Evolutionary conservation across 306 rosid genomes (phyloP).

Genomic region (Leucaena leucocephala): DNA sequence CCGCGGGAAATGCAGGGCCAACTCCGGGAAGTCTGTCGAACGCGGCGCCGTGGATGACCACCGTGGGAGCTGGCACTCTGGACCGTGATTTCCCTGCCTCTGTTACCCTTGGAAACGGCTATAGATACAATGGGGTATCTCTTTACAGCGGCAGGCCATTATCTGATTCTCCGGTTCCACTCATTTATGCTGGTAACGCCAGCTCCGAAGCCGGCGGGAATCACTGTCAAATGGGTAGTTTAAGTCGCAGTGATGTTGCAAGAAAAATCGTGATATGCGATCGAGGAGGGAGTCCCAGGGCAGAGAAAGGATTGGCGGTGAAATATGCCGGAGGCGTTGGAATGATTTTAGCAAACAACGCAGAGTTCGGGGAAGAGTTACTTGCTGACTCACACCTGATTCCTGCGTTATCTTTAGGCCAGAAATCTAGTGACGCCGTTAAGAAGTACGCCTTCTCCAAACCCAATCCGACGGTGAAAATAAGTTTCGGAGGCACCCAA

Average conservation of each 20-base stretch:
- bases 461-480: slow-evolving; percentile 61
- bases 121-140: slow-evolving; percentile 61
- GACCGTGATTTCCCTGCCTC: slow-evolving; percentile 82
- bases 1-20: slow-evolving; percentile 92
- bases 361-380: slow-evolving; percentile 74
- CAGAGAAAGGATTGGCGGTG: slow-evolving; percentile 70
- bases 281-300: slow-evolving; percentile 77
- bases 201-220: slow-evolving; percentile 53
- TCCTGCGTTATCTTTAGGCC: slow-evolving; percentile 73
- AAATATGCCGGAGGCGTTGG: slow-evolving; percentile 79
- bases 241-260: slow-evolving; percentile 52
- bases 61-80: slow-evolving; percentile 89
- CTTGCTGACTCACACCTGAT: slow-evolving; percentile 77
- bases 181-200: slow-evolving; percentile 58
- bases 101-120: slow-evolving; percentile 63
- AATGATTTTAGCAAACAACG: slow-evolving; percentile 76
- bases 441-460: slow-evolving; percentile 53
- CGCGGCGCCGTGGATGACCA: slow-evolving; percentile 86
- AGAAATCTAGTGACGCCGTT: slow-evolving; percentile 53
- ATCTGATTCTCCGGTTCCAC: slow-evolving; percentile 48
- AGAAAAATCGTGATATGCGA: slow-evolving; percentile 87
- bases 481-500: slow-evolving; percentile 55
- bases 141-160: slow-evolving; percentile 62
- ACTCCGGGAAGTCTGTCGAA: slow-evolving; percentile 52
- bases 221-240: slow-evolving; percentile 50